Evolutionary conservation across 768 basidiomycete genomes (phyloP), one percentile per base, ranked within the genome.

Genomic region (Strobilomyces confusus): DNA sequence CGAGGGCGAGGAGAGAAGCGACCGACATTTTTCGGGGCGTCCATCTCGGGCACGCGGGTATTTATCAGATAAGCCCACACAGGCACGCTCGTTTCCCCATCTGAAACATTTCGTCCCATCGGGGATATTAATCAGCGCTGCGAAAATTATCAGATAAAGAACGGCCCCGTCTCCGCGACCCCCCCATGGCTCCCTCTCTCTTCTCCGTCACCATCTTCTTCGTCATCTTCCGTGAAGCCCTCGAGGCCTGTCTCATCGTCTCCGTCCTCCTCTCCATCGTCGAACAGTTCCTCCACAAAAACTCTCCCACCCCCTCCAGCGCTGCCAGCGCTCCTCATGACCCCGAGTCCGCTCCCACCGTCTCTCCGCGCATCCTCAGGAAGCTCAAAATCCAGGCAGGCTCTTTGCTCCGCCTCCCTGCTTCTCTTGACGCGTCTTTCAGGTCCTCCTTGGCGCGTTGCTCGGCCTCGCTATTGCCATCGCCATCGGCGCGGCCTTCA

Each of bases 151-250:
- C 49, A 43, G 49, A 50, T 50, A 50, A 50, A 50, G 33, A 15
- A 26, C 9, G 9, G 2, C 6, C 9, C 32, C 14, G 32, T 36
- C 17, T 22, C 15, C 17, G 0, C 6, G 15, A 15, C 17, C 40
- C 29, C 15, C 14, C n/a, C 36, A 61, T 61, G 57, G 0, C 57
- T 12, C 23, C 22, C 57, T 80, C 83, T 64, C 73, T 94, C 51
- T 97, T 97, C 73, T 90, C 89, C 53, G 80, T 95, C 51, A 84
- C 92, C 64, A 92, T 98, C 61, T 97, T 94, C 77, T 93, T 98
- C 80, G 93, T 97, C 73, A 84, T 95, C 73, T 93, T 95, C 70
- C 83, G 94, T 66, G 94, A 97, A 80, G 89, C 92, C 5, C 80
- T 97, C 58, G 94, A 97, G 76, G 89, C 92, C 5, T 84, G 83